Base-by-base conservation (phyloP, 2,329 filamentous ascomycete species). In the Xylariaceae sp. region DNA sequence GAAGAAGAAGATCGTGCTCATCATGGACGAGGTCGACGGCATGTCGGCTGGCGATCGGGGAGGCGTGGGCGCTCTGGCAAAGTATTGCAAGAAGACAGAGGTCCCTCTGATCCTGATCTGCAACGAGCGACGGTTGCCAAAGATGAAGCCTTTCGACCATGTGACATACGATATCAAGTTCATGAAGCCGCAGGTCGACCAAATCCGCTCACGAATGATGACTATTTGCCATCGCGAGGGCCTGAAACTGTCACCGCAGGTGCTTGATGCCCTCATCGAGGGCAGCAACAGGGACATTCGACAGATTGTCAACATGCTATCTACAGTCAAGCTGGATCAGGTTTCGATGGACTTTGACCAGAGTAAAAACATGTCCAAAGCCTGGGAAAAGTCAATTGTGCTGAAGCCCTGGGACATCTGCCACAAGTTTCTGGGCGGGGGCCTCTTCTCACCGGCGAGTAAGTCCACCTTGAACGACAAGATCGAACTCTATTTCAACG, bases 1-100 rank as follows among this genome's bases (percentile, higher is more conserved):
- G 12, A 96, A 92, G 67, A 94, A 93, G 67, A 95, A 95, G 49
- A 78, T 96, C 21, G 86, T 95, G 5, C 66, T 98, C 31, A 87
- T 98, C 61, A 96, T 98, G 92, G 92, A 98, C 49, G 92, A 98
- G 61, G 92, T 98, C 4, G 92, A 98, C 51, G 92, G 92, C 33
- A 96, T 98, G 92, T 96, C 90, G 40, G 89, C 87, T 22, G 92
- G 92, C 54, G 92, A 98, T 56, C 81, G 92, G 40, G 92, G 92
- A 45, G 92, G 92, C 58, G 92, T 98, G 30, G 92, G 89, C 32
- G 92, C 92, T 19, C 70, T 98, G 36, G 90, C 92, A 36, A 87
- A 92, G 38, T 83, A 94, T 34, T 95, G 90, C 70, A 94, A 85
- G 64, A 95, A 94, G 68, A 92, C 89, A 0, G 80, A 92, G 47